These are phyloP conservation scores for Pestalotiopsis sp. DNA, from an alignment of 2,329 filamentous ascomycete genomes.

Conservation along the genomic window DNA sequence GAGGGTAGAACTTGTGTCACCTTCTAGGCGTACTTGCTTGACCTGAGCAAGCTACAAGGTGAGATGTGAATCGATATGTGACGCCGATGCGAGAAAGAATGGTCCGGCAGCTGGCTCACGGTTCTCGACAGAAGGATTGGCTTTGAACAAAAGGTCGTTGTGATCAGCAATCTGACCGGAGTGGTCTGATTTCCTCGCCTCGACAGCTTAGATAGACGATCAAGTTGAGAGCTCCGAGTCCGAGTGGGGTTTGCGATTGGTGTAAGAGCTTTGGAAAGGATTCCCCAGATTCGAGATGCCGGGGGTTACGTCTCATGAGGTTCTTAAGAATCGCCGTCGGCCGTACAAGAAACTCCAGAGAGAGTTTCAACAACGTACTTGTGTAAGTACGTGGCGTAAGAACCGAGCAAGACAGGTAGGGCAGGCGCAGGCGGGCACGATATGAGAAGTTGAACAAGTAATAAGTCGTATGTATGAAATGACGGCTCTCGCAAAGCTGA, in stretches of 20 bases:
- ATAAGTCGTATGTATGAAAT: not conserved
- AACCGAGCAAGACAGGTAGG: not conserved
- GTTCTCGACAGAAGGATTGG: not conserved
- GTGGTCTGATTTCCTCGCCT: not conserved
- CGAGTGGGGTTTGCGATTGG: not conserved
- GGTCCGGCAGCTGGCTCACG: not conserved
- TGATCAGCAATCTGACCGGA: not conserved
- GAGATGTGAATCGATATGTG: not conserved
- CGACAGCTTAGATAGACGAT: not conserved
- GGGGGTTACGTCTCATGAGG: not conserved
- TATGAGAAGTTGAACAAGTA: not conserved
- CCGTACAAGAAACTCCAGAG: not conserved
- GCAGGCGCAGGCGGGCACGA: not conserved
- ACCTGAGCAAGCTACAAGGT: not conserved
- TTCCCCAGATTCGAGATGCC: constrained; percentile 1
- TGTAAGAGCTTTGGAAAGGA: not conserved
- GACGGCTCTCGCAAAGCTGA: not conserved
- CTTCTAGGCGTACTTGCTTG: not conserved
- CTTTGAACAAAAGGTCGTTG: not conserved
- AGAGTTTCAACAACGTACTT: not conserved
- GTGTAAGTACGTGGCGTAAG: constrained; percentile 1
- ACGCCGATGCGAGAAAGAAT: not conserved
- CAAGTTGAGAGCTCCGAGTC: not conserved
- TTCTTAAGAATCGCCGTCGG: not conserved
- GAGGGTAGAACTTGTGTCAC: not conserved